phyloP scores from a whole-genome alignment of 441 rosid genomes.

The Breynia disticha region DNA sequence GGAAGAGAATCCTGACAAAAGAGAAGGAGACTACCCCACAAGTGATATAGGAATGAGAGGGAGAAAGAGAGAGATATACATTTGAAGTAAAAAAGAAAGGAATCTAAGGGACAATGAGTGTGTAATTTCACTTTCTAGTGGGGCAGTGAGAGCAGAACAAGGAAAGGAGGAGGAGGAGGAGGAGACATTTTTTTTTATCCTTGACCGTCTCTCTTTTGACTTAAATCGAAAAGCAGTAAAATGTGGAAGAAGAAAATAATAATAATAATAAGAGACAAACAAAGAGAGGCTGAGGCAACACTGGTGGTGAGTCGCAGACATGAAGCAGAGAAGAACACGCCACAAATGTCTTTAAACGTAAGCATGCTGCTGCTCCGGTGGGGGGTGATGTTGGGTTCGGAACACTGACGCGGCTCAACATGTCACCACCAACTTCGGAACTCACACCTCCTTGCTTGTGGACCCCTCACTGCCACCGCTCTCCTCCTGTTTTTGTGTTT shows the following conservation, averaged over 20 bases:
- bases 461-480: too few species aligned
- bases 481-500: too few species aligned
- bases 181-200: conserved; percentile 23
- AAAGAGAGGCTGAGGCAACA: too few species aligned
- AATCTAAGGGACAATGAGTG: conserved; percentile 52
- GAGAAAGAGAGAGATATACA: conserved; percentile 16
- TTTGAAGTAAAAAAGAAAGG: conserved; percentile 27
- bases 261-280: background rate
- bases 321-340: too few species aligned
- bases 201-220: conserved; percentile 75
- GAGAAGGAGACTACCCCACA: conserved; percentile 54
- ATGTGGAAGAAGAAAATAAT: background rate
- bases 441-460: too few species aligned
- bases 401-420: too few species aligned
- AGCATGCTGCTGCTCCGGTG: too few species aligned
- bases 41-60: conserved; percentile 23
- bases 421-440: too few species aligned
- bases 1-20: conserved; percentile 65
- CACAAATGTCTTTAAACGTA: too few species aligned
- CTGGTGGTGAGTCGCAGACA: too few species aligned
- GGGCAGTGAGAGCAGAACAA: conserved; percentile 26
- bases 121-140: conserved; percentile 75
- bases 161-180: background rate
- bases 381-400: too few species aligned
- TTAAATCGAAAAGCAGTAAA: conserved; percentile 23